A percentile compares a stretch with the other conserved stretches of the same genome.
These are phyloP conservation scores for Eragrostis curvula DNA, from an alignment of 176 grass and related monocot species.

Conservation along the genomic window DNA sequence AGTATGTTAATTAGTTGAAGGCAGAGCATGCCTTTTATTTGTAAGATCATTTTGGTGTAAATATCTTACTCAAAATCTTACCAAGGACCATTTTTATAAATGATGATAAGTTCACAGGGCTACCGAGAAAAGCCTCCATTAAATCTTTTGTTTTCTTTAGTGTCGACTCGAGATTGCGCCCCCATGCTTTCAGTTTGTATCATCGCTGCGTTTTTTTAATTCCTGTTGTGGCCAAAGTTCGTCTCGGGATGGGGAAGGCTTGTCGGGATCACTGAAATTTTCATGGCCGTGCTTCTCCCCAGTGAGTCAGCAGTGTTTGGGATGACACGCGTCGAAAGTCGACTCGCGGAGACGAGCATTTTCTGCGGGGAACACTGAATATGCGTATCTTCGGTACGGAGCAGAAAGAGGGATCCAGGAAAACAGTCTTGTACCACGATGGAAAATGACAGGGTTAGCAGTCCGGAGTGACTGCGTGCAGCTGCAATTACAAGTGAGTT, in stretches of 20 bases:
- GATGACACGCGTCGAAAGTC: no score
- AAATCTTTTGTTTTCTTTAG: background rate
- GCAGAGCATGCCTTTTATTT: no score
- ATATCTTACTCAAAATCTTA: no score
- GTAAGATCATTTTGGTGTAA: no score
- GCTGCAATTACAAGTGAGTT: background rate
- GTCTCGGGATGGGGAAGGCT: constrained; percentile 10
- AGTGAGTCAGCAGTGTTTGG: background rate
- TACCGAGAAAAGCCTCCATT: no score
- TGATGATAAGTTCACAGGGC: no score
- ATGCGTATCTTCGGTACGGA: background rate
- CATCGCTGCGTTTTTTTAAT: background rate
- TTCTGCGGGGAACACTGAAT: background rate
- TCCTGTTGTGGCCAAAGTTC: background rate
- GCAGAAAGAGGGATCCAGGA: no score
- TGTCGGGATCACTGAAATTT: background rate
- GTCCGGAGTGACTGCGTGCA: background rate
- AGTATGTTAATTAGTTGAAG: no score
- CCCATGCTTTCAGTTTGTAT: background rate
- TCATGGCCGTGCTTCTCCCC: background rate
- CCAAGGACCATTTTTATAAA: no score
- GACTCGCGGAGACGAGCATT: background rate
- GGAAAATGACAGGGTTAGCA: background rate
- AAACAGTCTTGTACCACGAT: background rate
- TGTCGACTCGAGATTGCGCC: background rate